These are phyloP conservation scores for Agrocybe pediades DNA, from an alignment of 768 basidiomycete species.

Conservation along the genomic window DNA sequence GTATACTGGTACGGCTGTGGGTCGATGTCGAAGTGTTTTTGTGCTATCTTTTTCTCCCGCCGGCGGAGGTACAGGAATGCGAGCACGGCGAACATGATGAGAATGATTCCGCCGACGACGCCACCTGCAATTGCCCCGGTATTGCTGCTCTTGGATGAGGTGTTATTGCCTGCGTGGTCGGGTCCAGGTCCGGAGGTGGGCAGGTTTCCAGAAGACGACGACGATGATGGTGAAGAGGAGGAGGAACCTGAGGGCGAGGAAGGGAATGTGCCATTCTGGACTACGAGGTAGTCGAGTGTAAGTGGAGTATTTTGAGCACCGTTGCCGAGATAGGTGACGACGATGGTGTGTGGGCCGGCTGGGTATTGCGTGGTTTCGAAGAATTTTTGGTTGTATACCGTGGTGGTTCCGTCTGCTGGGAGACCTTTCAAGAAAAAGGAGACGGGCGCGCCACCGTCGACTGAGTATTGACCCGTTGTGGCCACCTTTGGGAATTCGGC, in stretches of 20 bases:
- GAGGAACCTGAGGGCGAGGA: not conserved
- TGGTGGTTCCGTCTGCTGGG: not conserved
- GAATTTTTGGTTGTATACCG: conserved; percentile 15
- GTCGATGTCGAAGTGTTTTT: too few relatives aligned
- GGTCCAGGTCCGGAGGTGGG: not conserved
- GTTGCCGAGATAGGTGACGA: conserved; percentile 21
- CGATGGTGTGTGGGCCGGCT: conserved; percentile 17
- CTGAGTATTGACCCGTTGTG: conserved; percentile 19
- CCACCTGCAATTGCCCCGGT: conserved; percentile 9
- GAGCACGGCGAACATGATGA: not conserved
- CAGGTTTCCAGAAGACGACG: not conserved
- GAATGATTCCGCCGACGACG: conserved; percentile 5
- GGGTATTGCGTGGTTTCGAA: conserved; percentile 17
- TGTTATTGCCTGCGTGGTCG: not conserved
- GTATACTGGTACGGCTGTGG: too few relatives aligned
- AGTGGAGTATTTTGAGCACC: conserved; percentile 22
- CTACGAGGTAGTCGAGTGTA: conserved; percentile 20
- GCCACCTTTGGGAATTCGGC: conserved; percentile 15
- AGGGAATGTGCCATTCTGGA: conserved; percentile 18
- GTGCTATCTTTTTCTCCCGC: not conserved
- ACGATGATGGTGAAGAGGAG: too few relatives aligned
- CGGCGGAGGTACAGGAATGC: conserved; percentile 2
- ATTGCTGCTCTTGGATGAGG: not conserved
- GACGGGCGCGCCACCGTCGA: conserved; percentile 20
- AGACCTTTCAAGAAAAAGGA: conserved; percentile 22